phyloP scores from a whole-genome alignment of 352 stramenopile species.

The Pythium utonaiense region DNA sequence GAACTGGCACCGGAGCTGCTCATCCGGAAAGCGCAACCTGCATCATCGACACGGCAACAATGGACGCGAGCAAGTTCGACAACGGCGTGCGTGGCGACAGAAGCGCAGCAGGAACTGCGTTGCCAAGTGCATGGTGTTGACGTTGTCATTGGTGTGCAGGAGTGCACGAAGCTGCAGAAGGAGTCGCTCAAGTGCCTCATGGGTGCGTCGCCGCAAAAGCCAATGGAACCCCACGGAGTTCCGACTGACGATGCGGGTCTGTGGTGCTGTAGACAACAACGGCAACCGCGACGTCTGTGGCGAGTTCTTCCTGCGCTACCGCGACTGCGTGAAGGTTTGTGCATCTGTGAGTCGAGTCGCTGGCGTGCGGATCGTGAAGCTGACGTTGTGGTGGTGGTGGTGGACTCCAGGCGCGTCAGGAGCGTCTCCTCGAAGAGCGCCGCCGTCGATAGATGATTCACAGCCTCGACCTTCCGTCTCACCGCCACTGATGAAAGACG shows the following conservation, averaged over 20 bases:
- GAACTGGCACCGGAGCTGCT: neutral
- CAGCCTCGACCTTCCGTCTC: too few relatives aligned
- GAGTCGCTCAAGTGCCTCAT: conserved; percentile 71
- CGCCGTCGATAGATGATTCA: neutral
- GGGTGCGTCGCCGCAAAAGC: conserved; percentile 22
- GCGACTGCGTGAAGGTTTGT: conserved; percentile 51
- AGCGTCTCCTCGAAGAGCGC: conserved; percentile 17
- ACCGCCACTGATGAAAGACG: too few relatives aligned
- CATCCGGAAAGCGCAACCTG: neutral
- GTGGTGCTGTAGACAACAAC: conserved; percentile 42
- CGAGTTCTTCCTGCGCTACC: conserved; percentile 67
- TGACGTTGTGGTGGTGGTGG: neutral
- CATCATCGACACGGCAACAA: neutral
- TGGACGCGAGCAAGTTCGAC: conserved; percentile 20
- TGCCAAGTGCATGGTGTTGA: neutral
- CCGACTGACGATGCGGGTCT: neutral
- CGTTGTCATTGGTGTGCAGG: conserved; percentile 21
- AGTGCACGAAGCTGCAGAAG: conserved; percentile 61
- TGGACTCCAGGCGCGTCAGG: conserved; percentile 34
- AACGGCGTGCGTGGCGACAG: conserved; percentile 15
- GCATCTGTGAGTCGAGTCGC: neutral
- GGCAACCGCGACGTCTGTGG: conserved; percentile 41
- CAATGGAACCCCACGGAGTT: conserved; percentile 2
- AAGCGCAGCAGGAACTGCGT: neutral
- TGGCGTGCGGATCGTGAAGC: neutral